Conservation (phyloP, 1,139 yeast genomes). For the Candida smagusa region DNA sequence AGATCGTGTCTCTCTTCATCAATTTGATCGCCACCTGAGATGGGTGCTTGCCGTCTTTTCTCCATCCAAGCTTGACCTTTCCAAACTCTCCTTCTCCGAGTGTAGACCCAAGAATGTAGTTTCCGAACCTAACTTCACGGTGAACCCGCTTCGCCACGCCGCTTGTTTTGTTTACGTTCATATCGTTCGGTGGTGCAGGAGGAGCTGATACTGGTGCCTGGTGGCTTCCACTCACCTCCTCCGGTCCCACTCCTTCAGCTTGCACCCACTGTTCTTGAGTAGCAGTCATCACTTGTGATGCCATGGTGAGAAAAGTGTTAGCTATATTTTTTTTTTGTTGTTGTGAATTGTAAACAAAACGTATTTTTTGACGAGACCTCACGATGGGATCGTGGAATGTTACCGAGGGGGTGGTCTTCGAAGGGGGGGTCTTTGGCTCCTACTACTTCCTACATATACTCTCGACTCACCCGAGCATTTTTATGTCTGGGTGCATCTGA, state of each 20-base stretch:
- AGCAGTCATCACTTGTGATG: conserved; percentile 12
- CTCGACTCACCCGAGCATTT: no score
- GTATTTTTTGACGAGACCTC: conserved; percentile 1
- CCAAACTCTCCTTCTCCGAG: conserved; percentile 99
- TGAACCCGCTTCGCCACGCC: conserved; percentile 30
- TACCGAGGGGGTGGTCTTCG: neutral
- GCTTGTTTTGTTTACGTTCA: neutral
- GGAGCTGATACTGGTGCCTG: conserved; percentile 1
- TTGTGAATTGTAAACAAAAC: conserved; percentile 7
- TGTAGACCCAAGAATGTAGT: conserved; percentile 85
- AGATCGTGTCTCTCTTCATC: conserved; percentile 80
- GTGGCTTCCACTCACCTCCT: neutral
- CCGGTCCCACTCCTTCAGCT: neutral
- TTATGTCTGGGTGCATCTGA: no score
- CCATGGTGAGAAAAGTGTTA: conserved; percentile 7
- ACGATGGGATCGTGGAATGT: conserved; percentile 1
- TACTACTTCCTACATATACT: no score
- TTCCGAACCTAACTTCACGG: conserved; percentile 74
- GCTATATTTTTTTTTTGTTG: conserved; percentile 3
- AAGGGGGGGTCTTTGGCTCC: no score
- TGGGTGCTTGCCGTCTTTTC: conserved; percentile 73
- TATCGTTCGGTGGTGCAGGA: neutral
- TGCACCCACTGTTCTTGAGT: neutral
- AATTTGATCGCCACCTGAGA: conserved; percentile 92
- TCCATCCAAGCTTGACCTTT: conserved; percentile 95